A percentile compares a stretch with the other conserved stretches of the same genome.
Conservation (phyloP, 306 rosid genomes). For the Ormosia semicastrata region DNA sequence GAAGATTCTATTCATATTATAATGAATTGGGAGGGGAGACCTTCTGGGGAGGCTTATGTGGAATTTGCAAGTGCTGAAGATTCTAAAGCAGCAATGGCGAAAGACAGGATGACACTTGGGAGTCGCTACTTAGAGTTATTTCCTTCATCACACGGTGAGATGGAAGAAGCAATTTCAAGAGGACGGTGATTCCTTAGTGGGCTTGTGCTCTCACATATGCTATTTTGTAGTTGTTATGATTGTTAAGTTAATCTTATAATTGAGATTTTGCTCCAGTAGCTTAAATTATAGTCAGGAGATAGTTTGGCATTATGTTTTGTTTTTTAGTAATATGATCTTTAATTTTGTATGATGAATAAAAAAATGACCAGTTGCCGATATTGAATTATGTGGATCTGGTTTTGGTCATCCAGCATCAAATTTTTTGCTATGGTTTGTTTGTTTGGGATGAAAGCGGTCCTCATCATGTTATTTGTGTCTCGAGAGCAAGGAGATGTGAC, state of each 20-base stretch:
- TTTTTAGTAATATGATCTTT: conserved; percentile 19
- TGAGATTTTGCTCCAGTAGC: conserved; percentile 29
- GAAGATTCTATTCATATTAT: conserved; percentile 61
- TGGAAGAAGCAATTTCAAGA: conserved; percentile 83
- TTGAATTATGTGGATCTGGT: not conserved
- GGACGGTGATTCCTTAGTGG: conserved; percentile 58
- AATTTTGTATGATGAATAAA: not conserved
- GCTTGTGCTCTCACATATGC: conserved; percentile 7
- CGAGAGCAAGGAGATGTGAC: not conserved
- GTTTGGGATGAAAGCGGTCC: not conserved
- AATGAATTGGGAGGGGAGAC: conserved; percentile 92
- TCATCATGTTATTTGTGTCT: not conserved
- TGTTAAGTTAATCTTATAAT: conserved; percentile 16
- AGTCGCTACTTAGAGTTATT: conserved; percentile 88
- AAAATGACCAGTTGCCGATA: conserved; percentile 9
- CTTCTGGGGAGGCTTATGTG: conserved; percentile 92
- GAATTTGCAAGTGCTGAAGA: conserved; percentile 78
- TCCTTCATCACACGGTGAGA: conserved; percentile 72
- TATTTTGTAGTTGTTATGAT: conserved; percentile 23
- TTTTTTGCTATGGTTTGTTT: not conserved
- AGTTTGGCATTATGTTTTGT: conserved; percentile 14
- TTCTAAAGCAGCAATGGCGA: conserved; percentile 85
- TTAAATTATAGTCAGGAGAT: not conserved
- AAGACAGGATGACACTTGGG: conserved; percentile 95
- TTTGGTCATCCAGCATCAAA: not conserved